Conservation (phyloP, 1,284 basidiomycete species). For the Trametes sp. region DNA sequence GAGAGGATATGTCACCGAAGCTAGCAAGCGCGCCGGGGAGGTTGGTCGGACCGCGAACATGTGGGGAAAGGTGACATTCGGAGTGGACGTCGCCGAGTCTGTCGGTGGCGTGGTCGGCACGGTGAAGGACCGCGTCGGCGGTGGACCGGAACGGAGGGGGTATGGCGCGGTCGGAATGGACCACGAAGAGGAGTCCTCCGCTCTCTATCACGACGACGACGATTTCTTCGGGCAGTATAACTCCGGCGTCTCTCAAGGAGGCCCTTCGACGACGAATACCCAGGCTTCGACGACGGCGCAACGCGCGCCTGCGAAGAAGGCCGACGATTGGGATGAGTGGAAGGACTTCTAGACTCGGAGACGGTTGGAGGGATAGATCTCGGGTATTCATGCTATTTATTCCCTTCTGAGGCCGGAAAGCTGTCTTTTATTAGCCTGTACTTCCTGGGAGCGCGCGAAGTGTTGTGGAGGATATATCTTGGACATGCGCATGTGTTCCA, state of each 20-base stretch:
- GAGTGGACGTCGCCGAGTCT: conserved; percentile 80
- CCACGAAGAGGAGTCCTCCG: conserved; percentile 60
- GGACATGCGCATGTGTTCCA: not conserved
- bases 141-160: conserved; percentile 54
- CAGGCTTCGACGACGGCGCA: conserved; percentile 34
- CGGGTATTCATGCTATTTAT: conserved; percentile 24
- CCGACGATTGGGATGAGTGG: conserved; percentile 77
- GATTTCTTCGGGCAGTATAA: conserved; percentile 64
- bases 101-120: conserved; percentile 66
- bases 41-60: conserved; percentile 70
- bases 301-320: conserved; percentile 47
- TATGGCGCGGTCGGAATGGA: conserved; percentile 58
- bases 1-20: conserved; percentile 72
- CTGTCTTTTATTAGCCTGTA: conserved; percentile 8
- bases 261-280: conserved; percentile 27
- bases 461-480: not conserved
- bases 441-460: conserved; percentile 2
- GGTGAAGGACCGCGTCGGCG: conserved; percentile 56
- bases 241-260: conserved; percentile 36
- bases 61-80: conserved; percentile 76
- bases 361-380: conserved; percentile 12
- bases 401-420: conserved; percentile 4
- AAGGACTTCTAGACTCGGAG: conserved; percentile 64
- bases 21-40: conserved; percentile 65
- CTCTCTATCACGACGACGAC: conserved; percentile 60